phyloP scores from a whole-genome alignment of 805 yeast genomes.

The Phaffomyces opuntiae region DNA sequence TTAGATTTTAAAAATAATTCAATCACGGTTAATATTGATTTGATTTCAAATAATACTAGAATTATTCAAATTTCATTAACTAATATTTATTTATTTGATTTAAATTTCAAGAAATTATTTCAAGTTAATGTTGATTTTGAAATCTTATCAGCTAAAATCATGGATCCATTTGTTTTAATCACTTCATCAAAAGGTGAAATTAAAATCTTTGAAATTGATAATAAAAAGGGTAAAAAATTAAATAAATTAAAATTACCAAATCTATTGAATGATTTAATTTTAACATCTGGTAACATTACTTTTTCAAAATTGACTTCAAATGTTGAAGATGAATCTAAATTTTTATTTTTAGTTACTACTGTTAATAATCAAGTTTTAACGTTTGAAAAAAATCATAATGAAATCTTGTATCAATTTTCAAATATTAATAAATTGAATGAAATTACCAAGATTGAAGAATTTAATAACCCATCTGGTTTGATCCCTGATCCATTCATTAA shows the following conservation, averaged over 20 bases:
- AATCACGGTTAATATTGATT: conserved; percentile 60
- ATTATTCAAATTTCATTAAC: conserved; percentile 71
- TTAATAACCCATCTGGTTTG: conserved; percentile 26
- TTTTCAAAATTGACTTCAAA: conserved; percentile 31
- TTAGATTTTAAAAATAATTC: conserved; percentile 58
- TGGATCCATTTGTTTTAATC: conserved; percentile 56
- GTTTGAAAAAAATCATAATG: conserved; percentile 46
- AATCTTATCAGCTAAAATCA: conserved; percentile 54
- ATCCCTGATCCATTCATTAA: conserved; percentile 71
- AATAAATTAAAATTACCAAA: conserved; percentile 31
- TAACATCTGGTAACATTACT: conserved; percentile 64
- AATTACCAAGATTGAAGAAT: conserved; percentile 30
- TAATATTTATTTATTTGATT: conserved; percentile 55
- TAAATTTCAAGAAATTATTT: conserved; percentile 47
- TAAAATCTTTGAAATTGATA: conserved; percentile 42
- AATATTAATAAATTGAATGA: conserved; percentile 32
- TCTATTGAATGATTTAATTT: conserved; percentile 38
- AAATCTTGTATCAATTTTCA: conserved; percentile 30
- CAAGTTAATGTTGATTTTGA: conserved; percentile 51
- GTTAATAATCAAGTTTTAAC: conserved; percentile 70
- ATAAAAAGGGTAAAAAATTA: conserved; percentile 26
- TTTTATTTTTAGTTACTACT: conserved; percentile 57
- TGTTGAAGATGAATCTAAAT: conserved; percentile 21
- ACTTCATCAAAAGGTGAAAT: conserved; percentile 69
- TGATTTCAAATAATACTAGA: conserved; percentile 44